Base-by-base conservation (phyloP, 139 green algal genomes). In the Pseudopediastrum boryanum region DNA sequence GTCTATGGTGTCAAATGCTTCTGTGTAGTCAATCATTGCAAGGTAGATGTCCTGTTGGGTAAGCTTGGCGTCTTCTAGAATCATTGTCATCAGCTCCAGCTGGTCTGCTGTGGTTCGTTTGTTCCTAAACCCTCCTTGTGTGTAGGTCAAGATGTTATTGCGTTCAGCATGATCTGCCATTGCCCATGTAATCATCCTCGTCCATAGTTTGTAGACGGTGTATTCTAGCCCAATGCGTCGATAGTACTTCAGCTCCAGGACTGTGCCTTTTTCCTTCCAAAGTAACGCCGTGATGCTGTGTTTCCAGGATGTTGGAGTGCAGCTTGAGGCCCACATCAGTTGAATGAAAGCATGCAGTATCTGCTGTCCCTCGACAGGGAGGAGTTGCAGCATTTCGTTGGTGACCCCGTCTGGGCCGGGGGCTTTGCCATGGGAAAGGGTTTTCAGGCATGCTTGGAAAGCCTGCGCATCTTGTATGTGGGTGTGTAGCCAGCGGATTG, bases 151-250 rank as follows among this genome's bases (percentile, higher is more conserved):
- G 2, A 87, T 71, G 6, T 66, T 4, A 9, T 69, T 35, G 0
- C 58, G 9, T 12, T 85, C 61, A 13, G 76, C 77, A 35, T 71
- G 75, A 8, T 79, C 56, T 12, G 33, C 48, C 0, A 86, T 62
- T 5, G 62, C 39, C 0, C 59, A 25, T 0, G 82, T 82, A 0
- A 86, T 44, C 9, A 85, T 58, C 13, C 72, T 51, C 2, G 79
- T 87, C 79, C 82, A 90, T 0, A 90, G 42, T 23, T 86, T 90
- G 72, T 87, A 87, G 0, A 82, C 39, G 4, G 82, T 86, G 50
- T 77, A 54, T 3, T 43, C 46, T 31, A 81, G 68, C 0, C 69
- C 76, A 27, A 87, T 75, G 0, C 78, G 77, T 8, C 75, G 66
- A 2, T 86, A 83, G 72, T 86, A 63, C 25, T 86, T 23, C 4